Evolutionary conservation across 192 early-diverging fungal genomes (phyloP).

Genomic region (Rhizoclosmatium globosum): DNA sequence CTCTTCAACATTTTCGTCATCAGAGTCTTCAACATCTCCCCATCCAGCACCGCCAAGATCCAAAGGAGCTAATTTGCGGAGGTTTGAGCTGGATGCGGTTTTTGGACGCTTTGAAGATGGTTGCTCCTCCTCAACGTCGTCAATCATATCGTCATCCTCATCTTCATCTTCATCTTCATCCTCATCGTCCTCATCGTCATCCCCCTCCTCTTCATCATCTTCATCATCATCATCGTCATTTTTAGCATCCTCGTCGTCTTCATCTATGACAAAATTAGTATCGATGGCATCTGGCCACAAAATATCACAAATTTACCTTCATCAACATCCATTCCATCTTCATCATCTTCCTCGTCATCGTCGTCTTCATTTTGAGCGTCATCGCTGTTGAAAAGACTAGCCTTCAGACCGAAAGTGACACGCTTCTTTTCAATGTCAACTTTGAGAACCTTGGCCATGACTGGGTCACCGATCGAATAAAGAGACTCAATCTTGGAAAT

Average conservation of each 20-base stretch:
- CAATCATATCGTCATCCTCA: slow-evolving; percentile 37
- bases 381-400: slow-evolving; percentile 80
- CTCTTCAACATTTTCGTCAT: slow-evolving; percentile 54
- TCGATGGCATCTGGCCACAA: too few species aligned
- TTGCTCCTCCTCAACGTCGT: neutral
- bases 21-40: slow-evolving; percentile 49
- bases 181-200: slow-evolving; percentile 19
- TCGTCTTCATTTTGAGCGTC: slow-evolving; percentile 58
- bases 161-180: slow-evolving; percentile 13
- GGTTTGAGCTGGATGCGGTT: slow-evolving; percentile 24
- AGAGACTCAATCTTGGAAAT: slow-evolving; percentile 71
- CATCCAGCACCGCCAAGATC: slow-evolving; percentile 45
- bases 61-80: slow-evolving; percentile 41
- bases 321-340: neutral
- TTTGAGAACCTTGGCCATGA: slow-evolving; percentile 81
- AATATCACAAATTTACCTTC: slow-evolving; percentile 31
- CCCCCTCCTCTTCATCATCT: slow-evolving; percentile 26
- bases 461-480: slow-evolving; percentile 84
- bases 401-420: slow-evolving; percentile 82
- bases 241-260: slow-evolving; percentile 16
- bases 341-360: slow-evolving; percentile 40
- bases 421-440: slow-evolving; percentile 74
- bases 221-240: slow-evolving; percentile 42
- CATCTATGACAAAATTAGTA: slow-evolving; percentile 47
- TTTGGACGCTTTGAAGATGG: neutral